phyloP scores from a whole-genome alignment of 169 alveolate genomes.

The Eimeria zaria region DNA sequence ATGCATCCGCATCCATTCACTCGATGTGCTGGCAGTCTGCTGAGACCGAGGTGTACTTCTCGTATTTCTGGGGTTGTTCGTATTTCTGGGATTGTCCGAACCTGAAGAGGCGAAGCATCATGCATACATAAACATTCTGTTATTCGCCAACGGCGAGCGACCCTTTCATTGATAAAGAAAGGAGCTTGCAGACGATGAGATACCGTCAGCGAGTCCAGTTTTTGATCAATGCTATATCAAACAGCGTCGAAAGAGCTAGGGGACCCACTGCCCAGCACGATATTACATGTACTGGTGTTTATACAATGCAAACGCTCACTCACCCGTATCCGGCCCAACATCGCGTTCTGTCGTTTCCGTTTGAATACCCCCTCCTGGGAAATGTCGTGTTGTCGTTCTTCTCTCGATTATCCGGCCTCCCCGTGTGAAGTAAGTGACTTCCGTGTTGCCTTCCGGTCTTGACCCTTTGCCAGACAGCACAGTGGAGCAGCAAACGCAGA shows the following conservation, averaged over 20 bases:
- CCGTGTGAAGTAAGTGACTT: slow-evolving; percentile 52
- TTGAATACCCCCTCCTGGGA: slow-evolving; percentile 64
- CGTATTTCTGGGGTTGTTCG: slow-evolving; percentile 23
- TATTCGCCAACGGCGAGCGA: background rate
- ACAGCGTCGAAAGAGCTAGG: too few relatives aligned
- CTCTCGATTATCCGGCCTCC: slow-evolving; percentile 47
- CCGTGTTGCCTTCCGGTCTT: slow-evolving; percentile 6
- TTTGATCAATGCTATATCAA: too few relatives aligned
- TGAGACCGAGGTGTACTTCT: background rate
- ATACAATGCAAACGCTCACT: background rate
- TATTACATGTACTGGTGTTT: background rate
- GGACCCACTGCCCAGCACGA: too few relatives aligned
- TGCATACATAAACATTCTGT: background rate
- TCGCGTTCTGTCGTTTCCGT: slow-evolving; percentile 65
- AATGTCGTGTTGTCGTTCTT: slow-evolving; percentile 9
- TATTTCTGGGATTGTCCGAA: too few relatives aligned
- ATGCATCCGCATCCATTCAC: slow-evolving; percentile 20
- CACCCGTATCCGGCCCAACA: slow-evolving; percentile 39
- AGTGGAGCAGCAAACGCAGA: background rate
- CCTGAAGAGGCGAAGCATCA: background rate
- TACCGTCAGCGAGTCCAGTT: too few relatives aligned
- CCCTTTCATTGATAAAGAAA: too few relatives aligned
- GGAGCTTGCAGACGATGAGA: too few relatives aligned
- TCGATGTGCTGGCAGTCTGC: background rate
- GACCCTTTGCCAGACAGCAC: slow-evolving; percentile 34